Conservation (phyloP, 2,329 filamentous ascomycete genomes). For the Didymella pinodella region DNA sequence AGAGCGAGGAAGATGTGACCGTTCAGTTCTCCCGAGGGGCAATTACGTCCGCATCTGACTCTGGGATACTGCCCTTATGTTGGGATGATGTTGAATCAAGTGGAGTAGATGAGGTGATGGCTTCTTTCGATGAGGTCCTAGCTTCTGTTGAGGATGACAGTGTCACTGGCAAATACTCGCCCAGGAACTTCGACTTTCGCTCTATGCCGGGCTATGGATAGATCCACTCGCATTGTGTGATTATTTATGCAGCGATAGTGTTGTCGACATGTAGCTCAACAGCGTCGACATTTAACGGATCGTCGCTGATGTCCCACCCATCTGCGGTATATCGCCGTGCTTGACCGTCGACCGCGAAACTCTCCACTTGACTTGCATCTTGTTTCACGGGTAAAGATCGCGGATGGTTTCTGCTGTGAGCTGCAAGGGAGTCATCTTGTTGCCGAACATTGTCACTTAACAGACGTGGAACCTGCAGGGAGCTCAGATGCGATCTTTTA, state of each 20-base stretch:
- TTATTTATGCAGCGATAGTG: not conserved
- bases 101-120: not conserved
- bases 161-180: not conserved
- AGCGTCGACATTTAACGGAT: not conserved
- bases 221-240: not conserved
- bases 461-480: not conserved
- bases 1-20: not conserved
- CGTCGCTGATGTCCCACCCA: conserved; percentile 1
- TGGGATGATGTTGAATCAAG: not conserved
- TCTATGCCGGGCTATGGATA: not conserved
- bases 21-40: not conserved
- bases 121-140: not conserved
- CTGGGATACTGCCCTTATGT: not conserved
- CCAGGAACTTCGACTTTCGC: not conserved
- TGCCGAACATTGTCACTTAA: not conserved
- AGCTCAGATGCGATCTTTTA: not conserved
- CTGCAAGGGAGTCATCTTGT: not conserved
- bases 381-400: not conserved
- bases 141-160: not conserved
- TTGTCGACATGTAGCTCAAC: not conserved
- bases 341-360: not conserved
- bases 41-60: not conserved
- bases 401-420: not conserved
- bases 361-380: not conserved
- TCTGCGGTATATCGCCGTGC: not conserved